Evolutionary conservation across 768 basidiomycete genomes (phyloP).

Genomic region (Gautieria morchelliformis): DNA sequence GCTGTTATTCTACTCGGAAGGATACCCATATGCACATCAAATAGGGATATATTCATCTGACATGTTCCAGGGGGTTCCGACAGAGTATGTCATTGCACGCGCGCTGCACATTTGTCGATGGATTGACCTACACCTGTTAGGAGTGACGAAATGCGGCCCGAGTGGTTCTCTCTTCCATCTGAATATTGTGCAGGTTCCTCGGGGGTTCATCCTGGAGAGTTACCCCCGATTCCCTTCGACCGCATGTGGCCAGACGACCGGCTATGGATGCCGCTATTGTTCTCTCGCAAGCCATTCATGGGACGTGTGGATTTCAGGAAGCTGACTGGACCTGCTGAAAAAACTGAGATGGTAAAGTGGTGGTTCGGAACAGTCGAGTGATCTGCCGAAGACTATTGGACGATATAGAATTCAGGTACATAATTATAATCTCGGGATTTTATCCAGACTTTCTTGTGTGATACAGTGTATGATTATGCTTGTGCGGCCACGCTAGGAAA

Average conservation of each 20-base stretch:
- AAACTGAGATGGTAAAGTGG: constrained; percentile 21
- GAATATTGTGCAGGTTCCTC: not conserved
- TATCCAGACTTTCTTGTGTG: not conserved
- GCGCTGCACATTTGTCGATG: not conserved
- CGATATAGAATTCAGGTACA: too few species aligned
- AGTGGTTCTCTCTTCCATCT: constrained; percentile 52
- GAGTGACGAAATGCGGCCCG: constrained; percentile 80
- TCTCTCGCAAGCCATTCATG: constrained; percentile 31
- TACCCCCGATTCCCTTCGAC: constrained; percentile 47
- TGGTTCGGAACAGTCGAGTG: constrained; percentile 23
- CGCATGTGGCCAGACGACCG: constrained; percentile 55
- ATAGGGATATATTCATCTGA: constrained; percentile 66
- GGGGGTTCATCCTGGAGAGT: not conserved
- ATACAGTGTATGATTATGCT: not conserved
- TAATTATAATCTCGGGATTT: not conserved
- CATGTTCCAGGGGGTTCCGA: constrained; percentile 46
- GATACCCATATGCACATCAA: constrained; percentile 50
- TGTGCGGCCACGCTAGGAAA: too few species aligned
- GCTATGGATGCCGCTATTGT: constrained; percentile 60
- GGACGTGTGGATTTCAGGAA: constrained; percentile 37
- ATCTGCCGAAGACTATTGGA: not conserved
- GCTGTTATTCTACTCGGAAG: constrained; percentile 52
- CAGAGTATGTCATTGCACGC: constrained; percentile 38
- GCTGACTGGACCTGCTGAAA: constrained; percentile 7
- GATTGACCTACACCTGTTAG: constrained; percentile 26